These are phyloP conservation scores for Apophysomyces sp. DNA, from an alignment of 371 early-diverging fungal species.

Conservation along the genomic window DNA sequence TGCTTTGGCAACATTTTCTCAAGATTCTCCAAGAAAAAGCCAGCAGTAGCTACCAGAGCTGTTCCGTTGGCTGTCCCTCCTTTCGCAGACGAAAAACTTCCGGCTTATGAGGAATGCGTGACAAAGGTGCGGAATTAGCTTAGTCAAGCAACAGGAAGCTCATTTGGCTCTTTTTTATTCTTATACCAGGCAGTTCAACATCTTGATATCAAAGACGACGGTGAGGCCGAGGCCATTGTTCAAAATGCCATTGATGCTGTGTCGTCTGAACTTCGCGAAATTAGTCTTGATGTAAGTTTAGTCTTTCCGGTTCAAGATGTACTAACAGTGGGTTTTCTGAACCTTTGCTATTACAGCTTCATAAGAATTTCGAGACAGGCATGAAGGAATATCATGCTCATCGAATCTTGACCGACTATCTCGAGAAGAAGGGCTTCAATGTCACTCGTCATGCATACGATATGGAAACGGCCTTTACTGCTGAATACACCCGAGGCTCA, in stretches of 20 bases:
- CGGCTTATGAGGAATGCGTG: conserved; percentile 27
- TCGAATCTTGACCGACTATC: conserved; percentile 46
- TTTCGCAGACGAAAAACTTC: conserved; percentile 16
- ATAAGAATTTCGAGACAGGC: conserved; percentile 57
- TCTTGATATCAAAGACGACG: conserved; percentile 19
- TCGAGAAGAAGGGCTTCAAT: conserved; percentile 50
- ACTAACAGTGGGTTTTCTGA: background rate
- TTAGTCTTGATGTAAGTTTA: conserved; percentile 42
- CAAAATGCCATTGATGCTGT: conserved; percentile 36
- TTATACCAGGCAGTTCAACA: conserved; percentile 18
- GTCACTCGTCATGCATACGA: conserved; percentile 55
- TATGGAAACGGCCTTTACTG: conserved; percentile 59
- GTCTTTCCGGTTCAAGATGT: background rate
- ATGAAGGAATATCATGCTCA: conserved; percentile 56
- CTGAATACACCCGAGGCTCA: conserved; percentile 43
- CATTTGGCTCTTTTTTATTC: background rate
- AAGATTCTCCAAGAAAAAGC: conserved; percentile 10
- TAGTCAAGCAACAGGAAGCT: background rate
- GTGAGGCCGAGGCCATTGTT: conserved; percentile 20
- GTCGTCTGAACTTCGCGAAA: conserved; percentile 38
- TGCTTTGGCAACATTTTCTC: conserved; percentile 18
- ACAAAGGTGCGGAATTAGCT: conserved; percentile 9
- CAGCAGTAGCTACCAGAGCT: background rate
- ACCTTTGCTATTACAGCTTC: conserved; percentile 31
- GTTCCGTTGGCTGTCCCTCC: background rate